phyloP scores from a whole-genome alignment of 2,329 filamentous ascomycete species.

The Cercospora sesami region DNA sequence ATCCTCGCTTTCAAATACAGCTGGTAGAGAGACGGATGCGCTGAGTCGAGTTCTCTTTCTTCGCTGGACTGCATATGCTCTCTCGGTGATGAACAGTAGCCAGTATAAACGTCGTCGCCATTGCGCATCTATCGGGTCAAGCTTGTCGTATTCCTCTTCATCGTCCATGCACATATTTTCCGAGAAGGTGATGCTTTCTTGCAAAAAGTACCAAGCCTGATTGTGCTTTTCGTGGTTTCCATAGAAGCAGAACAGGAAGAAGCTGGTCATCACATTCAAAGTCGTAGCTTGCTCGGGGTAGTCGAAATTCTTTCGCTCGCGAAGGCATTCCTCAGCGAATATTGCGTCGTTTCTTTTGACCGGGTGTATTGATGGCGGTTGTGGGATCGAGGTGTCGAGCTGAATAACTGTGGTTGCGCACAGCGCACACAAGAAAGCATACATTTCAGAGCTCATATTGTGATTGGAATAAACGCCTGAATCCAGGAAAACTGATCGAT shows the following conservation, averaged over 20 bases:
- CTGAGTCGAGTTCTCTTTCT: constrained; percentile 39
- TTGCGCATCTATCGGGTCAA: constrained; percentile 37
- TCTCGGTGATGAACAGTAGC: constrained; percentile 41
- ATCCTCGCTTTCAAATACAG: constrained; percentile 39
- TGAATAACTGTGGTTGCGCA: constrained; percentile 40
- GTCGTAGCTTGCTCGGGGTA: constrained; percentile 35
- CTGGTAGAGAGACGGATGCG: constrained; percentile 34
- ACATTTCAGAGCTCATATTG: constrained; percentile 33
- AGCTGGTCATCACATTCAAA: constrained; percentile 39
- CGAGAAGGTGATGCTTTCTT: constrained; percentile 39
- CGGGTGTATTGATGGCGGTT: constrained; percentile 32
- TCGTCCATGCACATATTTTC: constrained; percentile 40
- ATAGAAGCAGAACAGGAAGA: constrained; percentile 41
- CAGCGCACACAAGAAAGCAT: constrained; percentile 38
- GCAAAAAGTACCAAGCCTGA: constrained; percentile 40
- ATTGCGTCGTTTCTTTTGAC: constrained; percentile 33
- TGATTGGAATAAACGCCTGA: constrained; percentile 31
- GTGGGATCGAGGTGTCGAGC: constrained; percentile 37
- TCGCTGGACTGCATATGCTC: constrained; percentile 41
- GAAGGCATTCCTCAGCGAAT: constrained; percentile 39
- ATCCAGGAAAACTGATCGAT: constrained; percentile 35
- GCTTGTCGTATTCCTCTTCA: constrained; percentile 36
- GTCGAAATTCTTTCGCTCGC: constrained; percentile 36
- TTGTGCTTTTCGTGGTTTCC: constrained; percentile 39
- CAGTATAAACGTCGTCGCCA: constrained; percentile 41